Conservation (phyloP, 2,329 filamentous ascomycete genomes). For the Aspergillus awamori region DNA sequence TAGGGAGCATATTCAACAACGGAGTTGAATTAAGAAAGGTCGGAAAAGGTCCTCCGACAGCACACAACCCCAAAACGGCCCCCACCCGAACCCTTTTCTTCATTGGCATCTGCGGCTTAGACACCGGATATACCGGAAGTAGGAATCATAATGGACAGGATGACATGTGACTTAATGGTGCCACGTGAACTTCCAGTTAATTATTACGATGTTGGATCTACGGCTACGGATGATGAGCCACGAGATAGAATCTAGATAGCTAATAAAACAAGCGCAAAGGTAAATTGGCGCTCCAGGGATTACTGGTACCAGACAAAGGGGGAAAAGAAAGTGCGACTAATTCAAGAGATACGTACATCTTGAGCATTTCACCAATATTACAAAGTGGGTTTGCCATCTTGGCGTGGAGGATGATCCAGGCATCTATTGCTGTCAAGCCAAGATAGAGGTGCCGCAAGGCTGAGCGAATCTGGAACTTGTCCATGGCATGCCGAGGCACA, state of each 20-base stretch:
- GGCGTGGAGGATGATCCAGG: not conserved
- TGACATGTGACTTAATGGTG: not conserved
- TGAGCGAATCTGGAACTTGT: not conserved
- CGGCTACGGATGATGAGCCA: not conserved
- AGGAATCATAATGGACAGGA: not conserved
- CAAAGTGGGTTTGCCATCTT: not conserved
- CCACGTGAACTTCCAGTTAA: not conserved
- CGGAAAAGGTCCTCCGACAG: not conserved
- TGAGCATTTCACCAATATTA: not conserved
- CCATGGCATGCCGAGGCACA: not conserved
- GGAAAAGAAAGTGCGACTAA: not conserved
- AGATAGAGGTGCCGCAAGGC: not conserved
- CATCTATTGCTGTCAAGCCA: not conserved
- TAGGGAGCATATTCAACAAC: not conserved
- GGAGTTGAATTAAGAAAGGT: not conserved
- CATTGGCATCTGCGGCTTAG: not conserved
- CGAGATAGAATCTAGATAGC: not conserved
- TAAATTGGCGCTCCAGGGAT: not conserved
- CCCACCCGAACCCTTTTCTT: not conserved
- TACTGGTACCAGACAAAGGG: not conserved
- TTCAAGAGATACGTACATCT: not conserved
- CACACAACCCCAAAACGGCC: not conserved
- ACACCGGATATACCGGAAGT: not conserved
- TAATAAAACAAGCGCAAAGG: not conserved
- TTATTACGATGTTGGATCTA: not conserved